phyloP scores from a whole-genome alignment of 2,329 filamentous ascomycete species.

The Pleoardoris graminearum region DNA sequence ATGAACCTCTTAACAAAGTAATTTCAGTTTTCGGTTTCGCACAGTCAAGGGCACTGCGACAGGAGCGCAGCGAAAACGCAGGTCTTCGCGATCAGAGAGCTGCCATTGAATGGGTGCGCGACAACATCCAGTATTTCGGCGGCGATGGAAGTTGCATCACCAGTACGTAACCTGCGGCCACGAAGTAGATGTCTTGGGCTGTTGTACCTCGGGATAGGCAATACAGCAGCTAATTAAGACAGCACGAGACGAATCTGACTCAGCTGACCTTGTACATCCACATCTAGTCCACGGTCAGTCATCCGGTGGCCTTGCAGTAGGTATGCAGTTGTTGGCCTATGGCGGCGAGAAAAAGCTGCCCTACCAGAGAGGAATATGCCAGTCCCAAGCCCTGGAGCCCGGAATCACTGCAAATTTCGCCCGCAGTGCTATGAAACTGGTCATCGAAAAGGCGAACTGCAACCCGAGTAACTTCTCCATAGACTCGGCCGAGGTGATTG shows the following conservation, averaged over 20 bases:
- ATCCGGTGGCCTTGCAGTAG: slow-evolving; percentile 37
- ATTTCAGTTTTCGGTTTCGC: slow-evolving; percentile 43
- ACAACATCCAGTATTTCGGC: slow-evolving; percentile 42
- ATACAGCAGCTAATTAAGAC: too few relatives aligned
- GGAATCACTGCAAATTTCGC: slow-evolving; percentile 54
- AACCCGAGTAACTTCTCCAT: slow-evolving; percentile 36
- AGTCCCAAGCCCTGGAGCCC: slow-evolving; percentile 56
- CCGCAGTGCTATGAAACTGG: slow-evolving; percentile 50
- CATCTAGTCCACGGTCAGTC: slow-evolving; percentile 44
- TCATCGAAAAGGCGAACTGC: slow-evolving; percentile 52
- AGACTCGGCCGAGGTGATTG: slow-evolving; percentile 50
- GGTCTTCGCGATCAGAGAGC: slow-evolving; percentile 46
- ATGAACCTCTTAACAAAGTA: neutral
- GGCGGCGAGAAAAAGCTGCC: slow-evolving; percentile 35
- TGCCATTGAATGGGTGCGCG: slow-evolving; percentile 46
- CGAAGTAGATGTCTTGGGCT: too few relatives aligned
- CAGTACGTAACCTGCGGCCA: too few relatives aligned
- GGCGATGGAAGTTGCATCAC: slow-evolving; percentile 36
- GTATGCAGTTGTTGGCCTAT: slow-evolving; percentile 41
- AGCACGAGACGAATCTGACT: too few relatives aligned
- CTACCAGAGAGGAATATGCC: slow-evolving; percentile 43
- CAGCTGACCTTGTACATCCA: too few relatives aligned
- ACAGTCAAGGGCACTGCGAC: slow-evolving; percentile 36
- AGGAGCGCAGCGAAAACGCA: slow-evolving; percentile 42
- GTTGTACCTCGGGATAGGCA: too few relatives aligned